These are phyloP conservation scores for Aspergillus pseudonomiae DNA, from an alignment of 2,329 filamentous ascomycete genomes.

Conservation along the genomic window DNA sequence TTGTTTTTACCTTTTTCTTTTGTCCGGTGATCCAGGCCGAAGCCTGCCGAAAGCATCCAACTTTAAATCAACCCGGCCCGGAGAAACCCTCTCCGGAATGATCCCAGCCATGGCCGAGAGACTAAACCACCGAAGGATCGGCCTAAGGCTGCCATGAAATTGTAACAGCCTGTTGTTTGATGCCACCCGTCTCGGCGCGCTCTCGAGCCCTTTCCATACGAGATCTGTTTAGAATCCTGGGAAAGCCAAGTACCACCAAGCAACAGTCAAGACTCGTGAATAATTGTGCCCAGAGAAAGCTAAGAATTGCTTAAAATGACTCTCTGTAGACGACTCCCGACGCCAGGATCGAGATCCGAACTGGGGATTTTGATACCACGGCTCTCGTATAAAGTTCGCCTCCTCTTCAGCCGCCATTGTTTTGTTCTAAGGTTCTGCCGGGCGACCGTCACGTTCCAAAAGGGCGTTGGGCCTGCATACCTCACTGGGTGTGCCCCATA, in stretches of 20 bases:
- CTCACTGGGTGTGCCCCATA: background rate
- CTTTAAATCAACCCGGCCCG: background rate
- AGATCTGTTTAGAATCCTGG: background rate
- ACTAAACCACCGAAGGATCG: slow-evolving; percentile 6
- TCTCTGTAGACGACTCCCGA: slow-evolving; percentile 5
- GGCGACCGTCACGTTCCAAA: background rate
- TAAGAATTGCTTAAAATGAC: slow-evolving; percentile 7
- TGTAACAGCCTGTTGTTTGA: background rate
- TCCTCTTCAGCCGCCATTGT: background rate
- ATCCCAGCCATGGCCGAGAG: background rate
- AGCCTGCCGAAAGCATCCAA: slow-evolving; percentile 6
- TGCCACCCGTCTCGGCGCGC: background rate
- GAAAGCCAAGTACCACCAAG: slow-evolving; percentile 7
- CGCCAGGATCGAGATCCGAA: background rate
- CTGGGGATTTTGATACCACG: background rate
- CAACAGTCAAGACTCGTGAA: slow-evolving; percentile 8
- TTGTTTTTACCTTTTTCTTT: background rate
- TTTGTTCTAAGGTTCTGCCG: background rate
- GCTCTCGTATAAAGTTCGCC: background rate
- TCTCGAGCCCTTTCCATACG: slow-evolving; percentile 2
- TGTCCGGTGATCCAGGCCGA: background rate
- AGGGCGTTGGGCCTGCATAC: background rate
- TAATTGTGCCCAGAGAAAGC: slow-evolving; percentile 7
- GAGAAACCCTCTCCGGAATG: slow-evolving; percentile 5
- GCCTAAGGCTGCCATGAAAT: slow-evolving; percentile 9